Percentiles rank a stretch among this genome's conserved stretches.
Evolutionary conservation across 805 yeast species (phyloP).

Genomic region (Lipomyces chichibuensis): DNA sequence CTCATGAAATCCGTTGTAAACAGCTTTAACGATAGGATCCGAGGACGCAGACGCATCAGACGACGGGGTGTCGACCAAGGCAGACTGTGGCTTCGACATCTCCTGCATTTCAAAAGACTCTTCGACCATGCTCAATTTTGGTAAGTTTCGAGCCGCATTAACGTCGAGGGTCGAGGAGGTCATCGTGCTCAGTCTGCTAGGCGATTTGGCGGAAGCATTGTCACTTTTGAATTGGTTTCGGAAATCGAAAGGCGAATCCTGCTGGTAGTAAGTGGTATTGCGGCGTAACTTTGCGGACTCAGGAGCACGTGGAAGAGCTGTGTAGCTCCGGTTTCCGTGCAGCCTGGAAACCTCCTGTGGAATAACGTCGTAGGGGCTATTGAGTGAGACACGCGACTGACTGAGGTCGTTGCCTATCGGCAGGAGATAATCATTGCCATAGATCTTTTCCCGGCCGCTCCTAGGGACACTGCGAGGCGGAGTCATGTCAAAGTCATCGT

Average conservation of each 20-base stretch:
- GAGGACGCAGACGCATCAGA: slow-evolving; percentile 9
- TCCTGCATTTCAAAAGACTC: slow-evolving; percentile 28
- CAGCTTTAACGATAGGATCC: slow-evolving; percentile 3
- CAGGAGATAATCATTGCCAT: slow-evolving; percentile 14
- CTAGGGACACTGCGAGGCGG: slow-evolving; percentile 10
- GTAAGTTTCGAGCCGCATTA: background rate
- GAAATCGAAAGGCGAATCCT: background rate
- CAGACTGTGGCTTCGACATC: slow-evolving; percentile 14
- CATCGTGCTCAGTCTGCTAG: background rate
- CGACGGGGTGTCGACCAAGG: background rate
- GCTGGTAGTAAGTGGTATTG: background rate
- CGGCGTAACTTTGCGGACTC: slow-evolving; percentile 4
- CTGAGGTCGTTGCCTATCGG: slow-evolving; percentile 16
- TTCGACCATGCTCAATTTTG: background rate
- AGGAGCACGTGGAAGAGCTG: slow-evolving; percentile 5
- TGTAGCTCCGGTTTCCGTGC: slow-evolving; percentile 9
- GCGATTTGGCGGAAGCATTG: background rate
- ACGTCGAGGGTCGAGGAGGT: background rate
- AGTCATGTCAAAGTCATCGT: slow-evolving; percentile 39
- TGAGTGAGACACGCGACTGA: slow-evolving; percentile 24
- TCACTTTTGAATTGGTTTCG: background rate
- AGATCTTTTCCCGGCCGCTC: slow-evolving; percentile 8
- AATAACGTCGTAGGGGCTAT: slow-evolving; percentile 28
- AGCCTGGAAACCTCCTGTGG: slow-evolving; percentile 10
- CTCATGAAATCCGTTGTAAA: background rate